These are phyloP conservation scores for Rhodotorula glutinis DNA, from an alignment of 1,284 basidiomycete species.

Conservation along the genomic window DNA sequence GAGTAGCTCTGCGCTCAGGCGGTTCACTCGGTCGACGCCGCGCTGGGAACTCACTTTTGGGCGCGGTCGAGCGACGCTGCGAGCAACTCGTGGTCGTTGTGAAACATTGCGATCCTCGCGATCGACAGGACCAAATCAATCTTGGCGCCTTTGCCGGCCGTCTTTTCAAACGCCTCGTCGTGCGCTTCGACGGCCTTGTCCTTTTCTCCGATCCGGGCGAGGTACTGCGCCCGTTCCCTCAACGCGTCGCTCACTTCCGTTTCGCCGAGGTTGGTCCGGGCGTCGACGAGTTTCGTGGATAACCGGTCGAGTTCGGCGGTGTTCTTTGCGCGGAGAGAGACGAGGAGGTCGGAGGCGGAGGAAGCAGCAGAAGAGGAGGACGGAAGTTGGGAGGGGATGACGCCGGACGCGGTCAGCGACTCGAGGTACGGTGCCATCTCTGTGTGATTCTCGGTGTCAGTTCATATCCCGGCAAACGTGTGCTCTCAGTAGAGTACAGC, in stretches of 20 bases:
- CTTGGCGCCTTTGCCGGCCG: constrained; percentile 83
- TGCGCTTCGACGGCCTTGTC: constrained; percentile 74
- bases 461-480: too few species aligned
- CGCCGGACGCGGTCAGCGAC: constrained; percentile 3
- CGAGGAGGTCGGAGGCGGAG: constrained; percentile 55
- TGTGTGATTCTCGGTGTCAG: too few species aligned
- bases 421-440: constrained; percentile 72
- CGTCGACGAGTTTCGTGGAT: constrained; percentile 76
- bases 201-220: constrained; percentile 89
- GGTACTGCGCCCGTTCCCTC: constrained; percentile 77
- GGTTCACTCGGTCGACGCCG: too few species aligned
- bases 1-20: too few species aligned
- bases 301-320: constrained; percentile 69
- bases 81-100: constrained; percentile 73
- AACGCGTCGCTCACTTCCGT: constrained; percentile 86
- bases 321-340: constrained; percentile 71
- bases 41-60: constrained; percentile 71
- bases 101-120: constrained; percentile 88
- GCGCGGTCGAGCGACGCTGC: constrained; percentile 72
- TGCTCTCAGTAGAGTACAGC: too few species aligned
- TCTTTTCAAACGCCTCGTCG: constrained; percentile 83
- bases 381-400: not conserved
- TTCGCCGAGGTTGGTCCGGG: constrained; percentile 88
- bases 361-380: constrained; percentile 24
- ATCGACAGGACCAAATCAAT: constrained; percentile 90